Conservation (phyloP, 371 early-diverging fungal genomes). For the Lichtheimia ramosa region DNA sequence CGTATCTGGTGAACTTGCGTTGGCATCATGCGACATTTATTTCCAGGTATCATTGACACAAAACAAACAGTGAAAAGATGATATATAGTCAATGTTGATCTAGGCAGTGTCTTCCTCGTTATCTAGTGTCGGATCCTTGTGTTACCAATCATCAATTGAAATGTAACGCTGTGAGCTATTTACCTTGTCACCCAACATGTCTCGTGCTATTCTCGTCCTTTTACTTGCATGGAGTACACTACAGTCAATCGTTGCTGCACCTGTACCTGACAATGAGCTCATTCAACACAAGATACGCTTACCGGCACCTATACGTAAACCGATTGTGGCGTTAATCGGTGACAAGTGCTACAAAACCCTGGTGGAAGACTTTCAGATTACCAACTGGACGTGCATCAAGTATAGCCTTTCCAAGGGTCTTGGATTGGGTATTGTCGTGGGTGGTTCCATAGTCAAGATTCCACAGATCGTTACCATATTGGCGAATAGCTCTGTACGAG, state of each 20-base stretch:
- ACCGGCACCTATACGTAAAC: conserved; percentile 49
- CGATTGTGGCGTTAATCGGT: conserved; percentile 66
- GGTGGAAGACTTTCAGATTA: conserved; percentile 66
- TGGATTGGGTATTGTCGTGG: conserved; percentile 88
- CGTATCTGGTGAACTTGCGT: too few relatives aligned
- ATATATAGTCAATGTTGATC: too few relatives aligned
- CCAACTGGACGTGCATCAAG: conserved; percentile 75
- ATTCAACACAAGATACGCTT: conserved; percentile 27
- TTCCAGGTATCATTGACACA: too few relatives aligned
- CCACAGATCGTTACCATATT: conserved; percentile 95
- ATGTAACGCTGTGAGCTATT: too few relatives aligned
- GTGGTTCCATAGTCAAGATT: conserved; percentile 89
- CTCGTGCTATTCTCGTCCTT: conserved; percentile 6
- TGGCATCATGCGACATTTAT: too few relatives aligned
- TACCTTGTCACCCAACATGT: neutral
- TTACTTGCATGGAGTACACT: conserved; percentile 1
- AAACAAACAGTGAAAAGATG: too few relatives aligned
- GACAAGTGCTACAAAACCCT: conserved; percentile 68
- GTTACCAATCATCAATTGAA: too few relatives aligned
- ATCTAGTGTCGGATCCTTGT: too few relatives aligned
- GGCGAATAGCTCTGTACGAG: conserved; percentile 68
- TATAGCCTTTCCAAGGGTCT: conserved; percentile 85
- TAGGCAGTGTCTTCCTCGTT: too few relatives aligned
- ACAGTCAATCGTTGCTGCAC: conserved; percentile 5
- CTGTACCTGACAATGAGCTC: conserved; percentile 8